These are phyloP conservation scores for Pseudogymnoascus sp. DNA, from an alignment of 2,329 filamentous ascomycete genomes.

Conservation along the genomic window DNA sequence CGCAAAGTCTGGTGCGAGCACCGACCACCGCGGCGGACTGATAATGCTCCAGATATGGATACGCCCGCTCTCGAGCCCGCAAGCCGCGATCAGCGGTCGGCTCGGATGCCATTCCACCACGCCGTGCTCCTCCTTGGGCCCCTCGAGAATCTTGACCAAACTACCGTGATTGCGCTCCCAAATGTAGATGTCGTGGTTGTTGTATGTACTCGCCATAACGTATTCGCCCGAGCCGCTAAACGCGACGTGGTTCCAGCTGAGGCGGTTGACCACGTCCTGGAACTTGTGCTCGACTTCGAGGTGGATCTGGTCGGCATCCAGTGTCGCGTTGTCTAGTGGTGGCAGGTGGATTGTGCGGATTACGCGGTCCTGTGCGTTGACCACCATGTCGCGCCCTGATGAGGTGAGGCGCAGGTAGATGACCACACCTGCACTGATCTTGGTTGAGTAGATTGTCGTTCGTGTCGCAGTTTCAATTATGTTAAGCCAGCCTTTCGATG, in stretches of 20 bases:
- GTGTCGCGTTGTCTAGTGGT: slow-evolving; percentile 59
- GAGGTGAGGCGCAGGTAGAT: slow-evolving; percentile 78
- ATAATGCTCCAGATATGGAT: slow-evolving; percentile 97
- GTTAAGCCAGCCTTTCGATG: slow-evolving; percentile 93
- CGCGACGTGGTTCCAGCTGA: slow-evolving; percentile 95
- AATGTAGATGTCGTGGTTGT: slow-evolving; percentile 97
- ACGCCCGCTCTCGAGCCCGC: slow-evolving; percentile 83
- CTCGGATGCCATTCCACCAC: slow-evolving; percentile 96
- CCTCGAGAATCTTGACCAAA: slow-evolving; percentile 92
- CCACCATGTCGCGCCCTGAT: slow-evolving; percentile 79
- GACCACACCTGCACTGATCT: slow-evolving; percentile 80
- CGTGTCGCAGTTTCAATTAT: slow-evolving; percentile 79
- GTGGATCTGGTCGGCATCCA: slow-evolving; percentile 80
- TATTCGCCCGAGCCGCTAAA: slow-evolving; percentile 95
- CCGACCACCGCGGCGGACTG: slow-evolving; percentile 94
- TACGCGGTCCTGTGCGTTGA: slow-evolving; percentile 91
- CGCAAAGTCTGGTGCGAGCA: slow-evolving; percentile 89
- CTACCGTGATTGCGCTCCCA: slow-evolving; percentile 94
- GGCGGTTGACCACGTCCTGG: slow-evolving; percentile 89
- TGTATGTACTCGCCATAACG: slow-evolving; percentile 91
- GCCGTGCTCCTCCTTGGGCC: slow-evolving; percentile 91
- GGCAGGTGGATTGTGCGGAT: slow-evolving; percentile 90
- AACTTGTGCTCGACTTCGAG: slow-evolving; percentile 96
- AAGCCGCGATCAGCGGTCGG: slow-evolving; percentile 79
- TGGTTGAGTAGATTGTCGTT: slow-evolving; percentile 81